Conservation (phyloP, 176 grass and related monocot species). For the Dactylis glomerata region DNA sequence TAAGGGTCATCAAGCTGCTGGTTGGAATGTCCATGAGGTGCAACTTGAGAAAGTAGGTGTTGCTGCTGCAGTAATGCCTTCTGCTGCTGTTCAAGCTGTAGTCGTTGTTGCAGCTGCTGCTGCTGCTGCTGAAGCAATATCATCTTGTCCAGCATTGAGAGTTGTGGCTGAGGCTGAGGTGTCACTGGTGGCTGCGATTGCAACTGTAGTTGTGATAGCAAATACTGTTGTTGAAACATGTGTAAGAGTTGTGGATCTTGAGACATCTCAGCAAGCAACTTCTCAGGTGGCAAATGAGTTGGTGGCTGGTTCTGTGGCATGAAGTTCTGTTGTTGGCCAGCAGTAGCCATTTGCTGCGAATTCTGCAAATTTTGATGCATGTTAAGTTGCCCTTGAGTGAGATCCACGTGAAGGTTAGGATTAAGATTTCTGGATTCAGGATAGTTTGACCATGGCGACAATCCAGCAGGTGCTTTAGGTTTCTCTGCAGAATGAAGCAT, state of each 20-base stretch:
- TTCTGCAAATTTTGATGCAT: conserved; percentile 59
- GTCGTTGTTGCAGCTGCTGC: conserved; percentile 46
- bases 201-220: conserved; percentile 76
- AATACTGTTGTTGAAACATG: conserved; percentile 88
- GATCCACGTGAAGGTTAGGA: conserved; percentile 37
- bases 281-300: conserved; percentile 60
- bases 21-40: conserved; percentile 40
- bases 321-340: conserved; percentile 58
- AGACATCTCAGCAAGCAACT: conserved; percentile 60
- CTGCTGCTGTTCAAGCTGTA: conserved; percentile 68
- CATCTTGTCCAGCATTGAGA: conserved; percentile 82
- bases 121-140: conserved; percentile 81
- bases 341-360: conserved; percentile 51
- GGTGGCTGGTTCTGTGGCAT: conserved; percentile 47
- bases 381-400: conserved; percentile 45
- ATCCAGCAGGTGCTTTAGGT: conserved; percentile 43
- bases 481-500: conserved; percentile 83
- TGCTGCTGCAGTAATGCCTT: conserved; percentile 69
- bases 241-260: conserved; percentile 77
- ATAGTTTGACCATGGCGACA: conserved; percentile 56
- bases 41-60: conserved; percentile 56
- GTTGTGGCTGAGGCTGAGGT: conserved; percentile 53
- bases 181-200: conserved; percentile 61
- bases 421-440: conserved; percentile 50
- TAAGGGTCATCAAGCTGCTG: conserved; percentile 56